Conservation (phyloP, 441 rosid species). For the Syzygium syzygioides region DNA sequence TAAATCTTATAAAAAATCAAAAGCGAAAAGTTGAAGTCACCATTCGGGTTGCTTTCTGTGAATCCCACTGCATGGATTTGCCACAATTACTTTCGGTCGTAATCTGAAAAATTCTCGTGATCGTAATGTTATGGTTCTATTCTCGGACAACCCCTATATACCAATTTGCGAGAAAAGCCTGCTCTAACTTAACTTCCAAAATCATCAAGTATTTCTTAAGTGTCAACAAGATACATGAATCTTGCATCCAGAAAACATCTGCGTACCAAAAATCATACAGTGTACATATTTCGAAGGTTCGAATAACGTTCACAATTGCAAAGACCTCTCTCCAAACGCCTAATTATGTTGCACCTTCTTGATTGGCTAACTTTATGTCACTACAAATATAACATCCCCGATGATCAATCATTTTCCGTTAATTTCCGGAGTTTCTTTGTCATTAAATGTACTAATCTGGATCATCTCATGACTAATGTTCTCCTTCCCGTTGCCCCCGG, state of each 20-base stretch:
- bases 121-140: not conserved
- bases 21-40: not conserved
- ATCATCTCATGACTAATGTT: constrained; percentile 24
- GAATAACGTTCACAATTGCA: not conserved
- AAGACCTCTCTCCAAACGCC: not conserved
- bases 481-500: not conserved
- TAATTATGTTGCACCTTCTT: not conserved
- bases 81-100: not conserved
- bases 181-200: not conserved
- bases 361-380: not conserved
- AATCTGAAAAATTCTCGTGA: not conserved
- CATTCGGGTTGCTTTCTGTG: not conserved
- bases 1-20: not conserved
- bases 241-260: not conserved
- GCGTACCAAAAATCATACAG: not conserved
- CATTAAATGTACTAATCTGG: constrained; percentile 4
- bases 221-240: not conserved
- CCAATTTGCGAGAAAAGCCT: not conserved
- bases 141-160: not conserved
- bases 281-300: too few relatives aligned
- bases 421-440: not conserved
- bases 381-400: not conserved
- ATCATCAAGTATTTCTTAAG: not conserved
- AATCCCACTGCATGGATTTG: not conserved
- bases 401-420: not conserved